These are phyloP conservation scores for Pleurotus citrinopileatus DNA, from an alignment of 768 basidiomycete species.

Conservation along the genomic window DNA sequence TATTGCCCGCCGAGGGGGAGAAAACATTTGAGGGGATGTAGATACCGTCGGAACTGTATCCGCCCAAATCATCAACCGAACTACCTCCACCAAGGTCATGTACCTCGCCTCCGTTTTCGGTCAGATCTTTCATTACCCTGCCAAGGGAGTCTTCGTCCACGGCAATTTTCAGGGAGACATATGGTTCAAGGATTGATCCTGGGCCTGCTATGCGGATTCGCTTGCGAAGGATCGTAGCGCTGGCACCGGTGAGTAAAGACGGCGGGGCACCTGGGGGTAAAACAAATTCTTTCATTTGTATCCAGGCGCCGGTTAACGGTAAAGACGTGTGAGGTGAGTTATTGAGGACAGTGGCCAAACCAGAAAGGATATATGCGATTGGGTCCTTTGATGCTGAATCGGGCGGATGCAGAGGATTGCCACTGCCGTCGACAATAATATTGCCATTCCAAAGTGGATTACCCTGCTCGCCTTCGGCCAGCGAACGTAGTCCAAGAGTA, in stretches of 20 bases:
- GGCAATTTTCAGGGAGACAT: conserved; percentile 63
- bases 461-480: conserved; percentile 54
- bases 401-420: conserved; percentile 49
- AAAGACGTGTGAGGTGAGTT: conserved; percentile 78
- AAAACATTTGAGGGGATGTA: conserved; percentile 76
- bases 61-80: conserved; percentile 33
- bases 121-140: conserved; percentile 80
- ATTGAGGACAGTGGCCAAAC: conserved; percentile 68
- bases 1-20: conserved; percentile 59
- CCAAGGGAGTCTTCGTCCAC: conserved; percentile 69
- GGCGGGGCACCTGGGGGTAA: conserved; percentile 40
- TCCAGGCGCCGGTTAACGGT: conserved; percentile 59
- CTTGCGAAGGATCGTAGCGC: conserved; percentile 60
- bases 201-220: conserved; percentile 59
- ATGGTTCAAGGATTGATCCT: conserved; percentile 81
- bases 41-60: conserved; percentile 58
- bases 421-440: conserved; percentile 55
- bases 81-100: conserved; percentile 58
- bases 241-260: conserved; percentile 63
- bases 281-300: conserved; percentile 47
- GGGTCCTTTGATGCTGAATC: conserved; percentile 49
- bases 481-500: conserved; percentile 50
- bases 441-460: conserved; percentile 79
- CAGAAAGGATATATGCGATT: conserved; percentile 57
- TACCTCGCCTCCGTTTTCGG: conserved; percentile 79